A percentile compares a stretch with the other conserved stretches of the same genome.
These are phyloP conservation scores for Neospermospora avenae DNA, from an alignment of 2,329 filamentous ascomycete species.

Conservation along the genomic window DNA sequence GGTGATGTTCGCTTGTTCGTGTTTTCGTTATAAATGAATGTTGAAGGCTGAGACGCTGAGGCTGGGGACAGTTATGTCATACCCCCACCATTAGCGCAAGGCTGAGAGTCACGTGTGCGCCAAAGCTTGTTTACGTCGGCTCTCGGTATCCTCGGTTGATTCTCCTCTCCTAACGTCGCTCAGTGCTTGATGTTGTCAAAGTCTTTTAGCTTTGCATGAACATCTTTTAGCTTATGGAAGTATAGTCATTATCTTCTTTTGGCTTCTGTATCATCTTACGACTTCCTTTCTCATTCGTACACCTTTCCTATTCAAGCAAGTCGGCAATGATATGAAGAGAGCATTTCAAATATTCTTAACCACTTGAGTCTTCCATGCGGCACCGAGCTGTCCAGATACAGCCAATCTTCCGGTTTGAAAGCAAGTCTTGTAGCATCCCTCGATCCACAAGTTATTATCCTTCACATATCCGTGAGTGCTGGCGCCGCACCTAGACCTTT, in stretches of 20 bases:
- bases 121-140: neutral
- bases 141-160: neutral
- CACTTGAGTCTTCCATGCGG: neutral
- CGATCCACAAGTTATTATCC: no score
- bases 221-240: neutral
- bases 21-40: no score
- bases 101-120: neutral
- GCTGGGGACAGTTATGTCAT: neutral
- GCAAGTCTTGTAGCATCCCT: neutral
- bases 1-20: slow-evolving; percentile 2
- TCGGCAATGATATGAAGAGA: neutral
- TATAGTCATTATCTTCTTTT: neutral
- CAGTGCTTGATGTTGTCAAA: neutral
- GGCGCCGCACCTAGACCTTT: neutral
- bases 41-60: neutral
- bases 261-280: neutral
- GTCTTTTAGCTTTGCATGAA: neutral
- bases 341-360: neutral
- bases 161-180: neutral
- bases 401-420: neutral
- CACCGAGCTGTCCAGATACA: no score
- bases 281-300: neutral
- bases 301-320: neutral
- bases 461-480: neutral
- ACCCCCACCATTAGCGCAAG: neutral